These are phyloP conservation scores for Biscutella auriculata DNA, from an alignment of 441 rosid genomes.

Conservation along the genomic window DNA sequence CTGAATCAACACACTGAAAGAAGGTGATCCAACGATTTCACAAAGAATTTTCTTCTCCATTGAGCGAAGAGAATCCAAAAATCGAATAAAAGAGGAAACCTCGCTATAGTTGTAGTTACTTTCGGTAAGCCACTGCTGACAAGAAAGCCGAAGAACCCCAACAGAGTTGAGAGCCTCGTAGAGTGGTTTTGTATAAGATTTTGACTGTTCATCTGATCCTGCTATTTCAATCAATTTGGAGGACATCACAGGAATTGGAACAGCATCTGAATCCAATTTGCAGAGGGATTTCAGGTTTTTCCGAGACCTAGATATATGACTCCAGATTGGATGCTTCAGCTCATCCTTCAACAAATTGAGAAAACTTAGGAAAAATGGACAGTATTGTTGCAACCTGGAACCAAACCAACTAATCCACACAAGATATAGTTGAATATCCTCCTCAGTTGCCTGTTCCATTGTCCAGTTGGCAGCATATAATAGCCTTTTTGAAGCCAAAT, in stretches of 20 bases:
- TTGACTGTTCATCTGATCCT: constrained; percentile 25
- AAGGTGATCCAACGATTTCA: constrained; percentile 45
- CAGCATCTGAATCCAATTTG: constrained; percentile 29
- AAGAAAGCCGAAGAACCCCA: constrained; percentile 52
- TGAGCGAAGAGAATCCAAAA: constrained; percentile 45
- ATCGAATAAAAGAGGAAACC: constrained; percentile 29
- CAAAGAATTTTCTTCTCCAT: constrained; percentile 56
- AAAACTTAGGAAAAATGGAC: constrained; percentile 35
- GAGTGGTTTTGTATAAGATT: constrained; percentile 25
- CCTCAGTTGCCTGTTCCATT: constrained; percentile 72
- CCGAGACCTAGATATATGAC: constrained; percentile 29
- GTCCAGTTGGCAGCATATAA: constrained; percentile 68
- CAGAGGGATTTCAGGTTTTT: constrained; percentile 35
- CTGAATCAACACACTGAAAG: constrained; percentile 34
- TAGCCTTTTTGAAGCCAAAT: constrained; percentile 38
- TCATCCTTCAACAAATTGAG: constrained; percentile 39
- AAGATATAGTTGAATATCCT: constrained; percentile 59
- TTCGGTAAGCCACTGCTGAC: constrained; percentile 72
- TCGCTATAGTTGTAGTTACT: constrained; percentile 25
- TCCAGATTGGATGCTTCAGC: constrained; percentile 75
- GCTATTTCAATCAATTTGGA: constrained; percentile 42
- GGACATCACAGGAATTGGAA: constrained; percentile 53
- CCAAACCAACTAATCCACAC: constrained; percentile 61
- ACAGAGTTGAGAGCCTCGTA: constrained; percentile 48
- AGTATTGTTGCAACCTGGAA: constrained; percentile 35